Evolutionary conservation across 768 basidiomycete genomes (phyloP), one percentile per base, ranked within the genome.

Genomic region (Amanita rimosa): DNA sequence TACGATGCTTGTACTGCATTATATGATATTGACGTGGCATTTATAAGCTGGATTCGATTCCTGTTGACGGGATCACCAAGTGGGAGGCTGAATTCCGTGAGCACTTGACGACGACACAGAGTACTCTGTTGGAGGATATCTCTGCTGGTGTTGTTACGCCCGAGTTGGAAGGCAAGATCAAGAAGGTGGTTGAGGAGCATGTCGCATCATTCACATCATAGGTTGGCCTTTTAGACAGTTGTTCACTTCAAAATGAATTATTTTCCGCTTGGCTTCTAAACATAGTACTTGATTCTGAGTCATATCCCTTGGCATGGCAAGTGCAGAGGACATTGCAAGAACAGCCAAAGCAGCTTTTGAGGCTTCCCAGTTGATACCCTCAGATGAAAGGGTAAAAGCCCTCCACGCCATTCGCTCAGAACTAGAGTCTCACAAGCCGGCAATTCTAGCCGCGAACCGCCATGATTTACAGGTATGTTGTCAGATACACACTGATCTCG

Each of bases 21-120:
- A n/a, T 1, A n/a, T 17, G 16, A 36, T n/a, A 13, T 19, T 40
- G 1, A 53, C 51, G 6, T 52, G 24, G 59, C 26, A 21, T 2
- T 29, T 6, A n/a, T 8, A 17, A 88, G 81, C 91, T 99, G 59
- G 96, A 98, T 66, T 74, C 89, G 24, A 89, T 99, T 68, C 86
- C 92, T 39, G 93, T 96, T 47, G 90, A 96, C 60, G 74, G 93
- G 74, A 94, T 96, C 68, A 84, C 88, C 56, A 77, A 81, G 60
- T 95, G 90, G 90, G 90, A 94, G 70, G 79, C 74, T 54, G 85
- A 88, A 61, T 94, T 94, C 89, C 88, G 92, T 64, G 73, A 78
- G 56, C 85, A 93, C 71, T 74, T 99, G 58, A 69, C 80, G 35
- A 69, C 85, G 50, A 70, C 85, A 46, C 88, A 98, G 68, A 53